Evolutionary conservation across 169 alveolate genomes (phyloP).

Genomic region (Plasmodium malariae): DNA sequence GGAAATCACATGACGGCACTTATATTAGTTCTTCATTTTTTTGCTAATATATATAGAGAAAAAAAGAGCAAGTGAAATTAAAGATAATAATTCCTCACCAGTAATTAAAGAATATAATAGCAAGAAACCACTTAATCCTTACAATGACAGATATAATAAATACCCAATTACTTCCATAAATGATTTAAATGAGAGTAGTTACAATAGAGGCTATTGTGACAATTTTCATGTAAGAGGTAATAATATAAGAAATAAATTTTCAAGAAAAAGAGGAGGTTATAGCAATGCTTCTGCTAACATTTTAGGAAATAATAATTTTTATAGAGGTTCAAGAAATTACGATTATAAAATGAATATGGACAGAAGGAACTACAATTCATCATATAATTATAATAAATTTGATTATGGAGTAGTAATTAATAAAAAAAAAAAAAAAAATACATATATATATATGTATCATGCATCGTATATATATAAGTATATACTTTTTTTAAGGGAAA

Average conservation of each 20-base stretch:
- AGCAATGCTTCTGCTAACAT: constrained; percentile 27
- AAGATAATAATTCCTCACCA: constrained; percentile 10
- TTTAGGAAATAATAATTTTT: constrained; percentile 34
- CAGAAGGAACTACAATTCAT: constrained; percentile 42
- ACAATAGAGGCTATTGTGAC: constrained; percentile 40
- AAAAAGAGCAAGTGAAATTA: constrained; percentile 4
- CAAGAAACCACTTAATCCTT: constrained; percentile 5
- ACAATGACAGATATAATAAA: constrained; percentile 60
- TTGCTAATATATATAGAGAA: not conserved
- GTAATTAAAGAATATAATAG: constrained; percentile 24
- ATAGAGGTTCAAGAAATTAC: constrained; percentile 54
- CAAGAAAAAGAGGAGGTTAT: constrained; percentile 49
- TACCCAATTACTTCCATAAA: constrained; percentile 6
- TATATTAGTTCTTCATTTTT: not conserved
- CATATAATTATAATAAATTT: constrained; percentile 45
- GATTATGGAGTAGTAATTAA: constrained; percentile 53
- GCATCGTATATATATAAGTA: not conserved
- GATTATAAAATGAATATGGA: constrained; percentile 59
- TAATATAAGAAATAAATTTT: constrained; percentile 48
- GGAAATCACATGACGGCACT: not conserved
- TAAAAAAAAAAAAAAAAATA: not conserved
- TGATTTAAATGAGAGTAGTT: constrained; percentile 30
- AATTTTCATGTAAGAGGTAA: constrained; percentile 37
- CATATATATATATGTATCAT: not conserved
- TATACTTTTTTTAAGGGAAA: not conserved